Conservation (phyloP, 164 flowering plant genomes). For the Magnolia sinica region DNA sequence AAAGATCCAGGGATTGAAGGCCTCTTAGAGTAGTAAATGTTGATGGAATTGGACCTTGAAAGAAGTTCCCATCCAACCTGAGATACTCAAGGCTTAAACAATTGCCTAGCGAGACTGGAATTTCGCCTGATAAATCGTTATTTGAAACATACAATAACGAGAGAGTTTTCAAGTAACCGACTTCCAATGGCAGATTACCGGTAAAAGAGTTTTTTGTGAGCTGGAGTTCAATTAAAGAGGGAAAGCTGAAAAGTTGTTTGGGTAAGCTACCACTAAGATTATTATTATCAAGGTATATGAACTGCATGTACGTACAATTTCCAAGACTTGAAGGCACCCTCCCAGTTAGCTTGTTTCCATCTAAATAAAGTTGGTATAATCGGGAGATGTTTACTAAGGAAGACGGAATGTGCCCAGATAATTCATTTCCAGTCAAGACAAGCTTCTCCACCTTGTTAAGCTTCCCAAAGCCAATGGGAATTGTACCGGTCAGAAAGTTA, state of each 20-base stretch:
- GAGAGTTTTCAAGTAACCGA: constrained; percentile 23
- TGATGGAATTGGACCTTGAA: constrained; percentile 28
- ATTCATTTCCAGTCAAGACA: no score
- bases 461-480: no score
- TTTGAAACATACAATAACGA: constrained; percentile 13
- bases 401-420: neutral
- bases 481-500: no score
- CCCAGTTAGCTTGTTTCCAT: constrained; percentile 21
- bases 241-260: constrained; percentile 14
- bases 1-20: constrained; percentile 23
- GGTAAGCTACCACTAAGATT: constrained; percentile 28
- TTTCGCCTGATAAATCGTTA: constrained; percentile 29
- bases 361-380: constrained; percentile 12
- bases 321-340: constrained; percentile 31
- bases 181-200: constrained; percentile 24
- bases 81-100: no score
- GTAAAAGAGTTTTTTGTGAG: constrained; percentile 22
- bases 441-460: no score
- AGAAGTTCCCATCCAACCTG: constrained; percentile 17
- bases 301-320: constrained; percentile 15
- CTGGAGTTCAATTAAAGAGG: constrained; percentile 10
- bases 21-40: constrained; percentile 12
- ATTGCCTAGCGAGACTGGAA: constrained; percentile 20
- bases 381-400: constrained; percentile 25
- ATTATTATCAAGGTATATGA: constrained; percentile 21